These are phyloP conservation scores for Comarum palustre DNA, from an alignment of 306 rosid species.

Conservation along the genomic window DNA sequence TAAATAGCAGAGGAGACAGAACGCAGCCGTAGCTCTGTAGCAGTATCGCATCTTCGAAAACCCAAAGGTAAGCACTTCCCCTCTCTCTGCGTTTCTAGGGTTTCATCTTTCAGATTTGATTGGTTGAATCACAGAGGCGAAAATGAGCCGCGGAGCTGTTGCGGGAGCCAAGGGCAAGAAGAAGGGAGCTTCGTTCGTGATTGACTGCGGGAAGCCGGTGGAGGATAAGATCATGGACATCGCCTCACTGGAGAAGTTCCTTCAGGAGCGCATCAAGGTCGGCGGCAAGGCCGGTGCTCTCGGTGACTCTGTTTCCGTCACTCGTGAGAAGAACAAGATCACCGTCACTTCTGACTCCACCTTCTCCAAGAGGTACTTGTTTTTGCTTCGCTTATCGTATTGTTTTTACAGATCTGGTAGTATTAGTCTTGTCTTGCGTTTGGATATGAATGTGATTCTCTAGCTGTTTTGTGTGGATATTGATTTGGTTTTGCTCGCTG, in stretches of 20 bases:
- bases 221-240: conserved; percentile 98
- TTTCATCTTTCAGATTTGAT: background rate
- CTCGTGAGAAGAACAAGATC: conserved; percentile 65
- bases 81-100: background rate
- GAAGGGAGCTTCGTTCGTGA: conserved; percentile 75
- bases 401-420: background rate
- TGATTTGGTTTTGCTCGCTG: background rate
- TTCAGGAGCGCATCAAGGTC: conserved; percentile 90
- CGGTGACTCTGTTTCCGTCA: conserved; percentile 55
- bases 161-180: conserved; percentile 87
- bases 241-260: conserved; percentile 91
- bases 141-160: conserved; percentile 82
- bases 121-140: conserved; percentile 16
- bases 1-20: background rate
- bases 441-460: too few relatives aligned
- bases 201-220: conserved; percentile 89
- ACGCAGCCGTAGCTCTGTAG: conserved; percentile 8
- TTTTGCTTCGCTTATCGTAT: background rate
- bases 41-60: background rate
- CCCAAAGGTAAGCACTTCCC: background rate
- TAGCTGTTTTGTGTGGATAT: background rate
- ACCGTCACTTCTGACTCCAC: conserved; percentile 59
- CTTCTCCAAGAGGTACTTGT: conserved; percentile 59
- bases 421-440: background rate
- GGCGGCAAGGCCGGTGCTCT: conserved; percentile 89